Evolutionary conservation across 2,329 filamentous ascomycete genomes (phyloP).

Genomic region (Sporothrix pseudoabietina): DNA sequence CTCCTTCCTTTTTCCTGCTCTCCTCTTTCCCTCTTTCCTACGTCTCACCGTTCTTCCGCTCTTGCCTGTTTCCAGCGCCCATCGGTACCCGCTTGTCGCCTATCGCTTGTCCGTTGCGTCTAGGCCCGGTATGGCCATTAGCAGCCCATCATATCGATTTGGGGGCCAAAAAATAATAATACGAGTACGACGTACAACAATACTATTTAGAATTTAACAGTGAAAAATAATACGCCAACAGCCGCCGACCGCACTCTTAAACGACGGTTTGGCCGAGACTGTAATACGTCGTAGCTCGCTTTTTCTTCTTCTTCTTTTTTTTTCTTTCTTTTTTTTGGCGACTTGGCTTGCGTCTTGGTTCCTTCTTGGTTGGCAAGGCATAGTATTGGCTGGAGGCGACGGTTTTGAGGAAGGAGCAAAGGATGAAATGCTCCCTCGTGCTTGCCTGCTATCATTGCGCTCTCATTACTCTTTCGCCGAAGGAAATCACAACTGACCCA

Average conservation of each 20-base stretch:
- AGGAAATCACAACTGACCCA: neutral
- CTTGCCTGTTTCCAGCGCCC: neutral
- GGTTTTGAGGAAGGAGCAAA: neutral
- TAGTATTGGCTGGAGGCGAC: neutral
- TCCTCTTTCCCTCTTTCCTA: neutral
- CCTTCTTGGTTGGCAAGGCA: neutral
- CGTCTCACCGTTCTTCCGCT: neutral
- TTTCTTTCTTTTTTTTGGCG: neutral
- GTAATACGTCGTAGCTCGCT: neutral
- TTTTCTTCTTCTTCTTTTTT: neutral
- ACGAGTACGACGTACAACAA: neutral
- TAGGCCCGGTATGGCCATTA: neutral
- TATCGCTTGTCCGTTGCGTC: conserved; percentile 18
- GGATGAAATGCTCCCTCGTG: neutral
- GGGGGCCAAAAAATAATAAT: conserved; percentile 18
- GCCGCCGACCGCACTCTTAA: conserved; percentile 12
- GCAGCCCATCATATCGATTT: neutral
- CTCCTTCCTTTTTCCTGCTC: neutral
- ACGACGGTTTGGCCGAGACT: conserved; percentile 1
- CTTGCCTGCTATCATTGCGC: neutral
- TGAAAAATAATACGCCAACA: conserved; percentile 6
- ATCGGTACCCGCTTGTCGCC: conserved; percentile 1
- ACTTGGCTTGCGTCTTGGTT: neutral
- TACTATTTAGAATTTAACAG: neutral
- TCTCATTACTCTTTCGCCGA: neutral